Evolutionary conservation across 1,139 yeast genomes (phyloP).

Genomic region (Blastobotrys petasosporus): DNA sequence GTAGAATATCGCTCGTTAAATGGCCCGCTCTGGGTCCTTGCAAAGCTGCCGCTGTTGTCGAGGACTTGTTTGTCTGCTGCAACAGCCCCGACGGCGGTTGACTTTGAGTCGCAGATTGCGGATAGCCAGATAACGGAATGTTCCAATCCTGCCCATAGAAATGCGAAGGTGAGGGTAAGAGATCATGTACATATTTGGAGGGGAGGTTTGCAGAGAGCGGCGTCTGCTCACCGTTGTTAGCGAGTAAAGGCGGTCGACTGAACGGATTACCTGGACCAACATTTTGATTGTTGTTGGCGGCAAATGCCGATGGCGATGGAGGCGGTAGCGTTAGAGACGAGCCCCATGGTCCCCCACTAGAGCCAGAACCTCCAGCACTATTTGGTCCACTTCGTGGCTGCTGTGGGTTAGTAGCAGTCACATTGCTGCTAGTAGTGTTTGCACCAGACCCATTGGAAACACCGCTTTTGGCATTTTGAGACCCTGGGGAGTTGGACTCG

Average conservation of each 20-base stretch:
- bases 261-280: slow-evolving; percentile 34
- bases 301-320: slow-evolving; percentile 23
- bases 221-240: slow-evolving; percentile 42
- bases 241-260: slow-evolving; percentile 29
- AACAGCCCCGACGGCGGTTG: slow-evolving; percentile 5
- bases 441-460: slow-evolving; percentile 2
- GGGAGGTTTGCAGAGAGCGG: slow-evolving; percentile 39
- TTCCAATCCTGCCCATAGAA: slow-evolving; percentile 36
- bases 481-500: slow-evolving; percentile 16
- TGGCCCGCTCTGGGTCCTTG: slow-evolving; percentile 2
- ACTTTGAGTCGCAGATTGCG: slow-evolving; percentile 26
- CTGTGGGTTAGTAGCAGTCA: background rate
- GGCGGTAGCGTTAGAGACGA: slow-evolving; percentile 16
- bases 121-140: slow-evolving; percentile 34
- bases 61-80: slow-evolving; percentile 1
- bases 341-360: slow-evolving; percentile 13
- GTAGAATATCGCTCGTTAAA: slow-evolving; percentile 25
- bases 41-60: slow-evolving; percentile 1
- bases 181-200: slow-evolving; percentile 35
- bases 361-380: slow-evolving; percentile 17
- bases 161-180: slow-evolving; percentile 39
- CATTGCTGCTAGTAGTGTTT: background rate
- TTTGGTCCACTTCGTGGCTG: slow-evolving; percentile 7
- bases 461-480: slow-evolving; percentile 4
- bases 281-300: slow-evolving; percentile 14